Percentiles rank a stretch among this genome's conserved stretches.
Evolutionary conservation across 1,284 basidiomycete genomes (phyloP).

Genomic region (Cryptococcus sp.): DNA sequence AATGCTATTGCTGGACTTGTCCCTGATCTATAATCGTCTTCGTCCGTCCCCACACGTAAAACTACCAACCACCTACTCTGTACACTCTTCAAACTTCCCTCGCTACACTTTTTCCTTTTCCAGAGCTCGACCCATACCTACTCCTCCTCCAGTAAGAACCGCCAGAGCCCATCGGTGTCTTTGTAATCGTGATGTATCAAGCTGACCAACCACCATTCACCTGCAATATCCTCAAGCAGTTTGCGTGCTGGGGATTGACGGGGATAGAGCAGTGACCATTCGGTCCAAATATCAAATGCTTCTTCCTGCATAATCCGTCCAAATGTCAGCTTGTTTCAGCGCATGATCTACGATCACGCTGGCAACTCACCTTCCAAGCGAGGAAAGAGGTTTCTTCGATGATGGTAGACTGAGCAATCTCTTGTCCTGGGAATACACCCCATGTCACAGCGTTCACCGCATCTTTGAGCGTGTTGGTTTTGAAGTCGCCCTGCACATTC

Average conservation of each 20-base stretch:
- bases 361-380: constrained; percentile 80
- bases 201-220: constrained; percentile 86
- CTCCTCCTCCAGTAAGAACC: constrained; percentile 63
- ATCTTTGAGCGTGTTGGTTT: constrained; percentile 87
- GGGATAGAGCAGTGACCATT: constrained; percentile 88
- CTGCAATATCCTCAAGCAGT: constrained; percentile 70
- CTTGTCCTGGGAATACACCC: constrained; percentile 98
- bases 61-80: too few relatives aligned
- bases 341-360: neutral
- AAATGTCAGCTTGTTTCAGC: neutral
- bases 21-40: too few relatives aligned
- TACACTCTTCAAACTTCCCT: too few relatives aligned
- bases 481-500: constrained; percentile 71
- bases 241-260: constrained; percentile 70
- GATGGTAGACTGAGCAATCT: constrained; percentile 97
- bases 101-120: too few relatives aligned
- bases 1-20: too few relatives aligned
- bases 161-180: constrained; percentile 77
- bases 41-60: too few relatives aligned
- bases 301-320: constrained; percentile 67
- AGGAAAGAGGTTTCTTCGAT: constrained; percentile 96
- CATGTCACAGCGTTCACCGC: constrained; percentile 98
- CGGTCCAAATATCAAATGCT: constrained; percentile 93
- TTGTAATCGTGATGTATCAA: constrained; percentile 95
- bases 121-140: neutral